Evolutionary conservation across 2,329 filamentous ascomycete genomes (phyloP), one percentile per base, ranked within the genome.

Genomic region (Phyllosticta citriasiana): DNA sequence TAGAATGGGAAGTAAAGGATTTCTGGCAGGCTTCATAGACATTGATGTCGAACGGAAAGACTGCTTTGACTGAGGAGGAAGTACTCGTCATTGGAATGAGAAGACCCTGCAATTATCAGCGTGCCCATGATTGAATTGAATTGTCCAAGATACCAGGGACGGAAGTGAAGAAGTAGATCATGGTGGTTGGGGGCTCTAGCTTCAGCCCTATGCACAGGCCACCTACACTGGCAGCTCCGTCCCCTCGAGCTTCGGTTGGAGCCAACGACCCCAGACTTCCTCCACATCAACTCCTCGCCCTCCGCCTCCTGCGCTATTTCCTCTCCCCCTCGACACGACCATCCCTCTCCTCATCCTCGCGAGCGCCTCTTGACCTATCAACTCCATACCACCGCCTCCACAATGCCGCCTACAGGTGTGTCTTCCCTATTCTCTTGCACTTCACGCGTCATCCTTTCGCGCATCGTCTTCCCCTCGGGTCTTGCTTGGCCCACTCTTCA

Each of bases 381-480:
- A 7, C 40, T 7, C 14, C 6, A 19, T 6, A 16, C 40, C 12
- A 47, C 6, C 3, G 40, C 14, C 40, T n/a, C 10, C 35, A 26
- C 12, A 26, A 60, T 60, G 58, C 58, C 58, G 12, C 58, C 58
- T n/a, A 50, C 58, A 56, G 58, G 58, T 60, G 35, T 56, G 58
- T 60, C 53, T n/a, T 25, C 19, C 22, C 50, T 26, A 10, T 60
- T 52, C 52, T n/a, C 40, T 52, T 52, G n/a, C 40, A 9, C 54
- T 52, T 8, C 40, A 24, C 54, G n/a, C 54, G n/a, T 35, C 27
- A 33, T n/a, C 27, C 16, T 55, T 19, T n/a, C 57, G 30, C 57
- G 55, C 55, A 25, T 16, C 35, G 27, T 19, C 53, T 5, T 9
- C 35, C 24, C 30, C 24, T 22, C 27, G 2, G 12, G 35, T 52